phyloP scores from a whole-genome alignment of 768 basidiomycete genomes.

The Phlebiopsis gigantea region DNA sequence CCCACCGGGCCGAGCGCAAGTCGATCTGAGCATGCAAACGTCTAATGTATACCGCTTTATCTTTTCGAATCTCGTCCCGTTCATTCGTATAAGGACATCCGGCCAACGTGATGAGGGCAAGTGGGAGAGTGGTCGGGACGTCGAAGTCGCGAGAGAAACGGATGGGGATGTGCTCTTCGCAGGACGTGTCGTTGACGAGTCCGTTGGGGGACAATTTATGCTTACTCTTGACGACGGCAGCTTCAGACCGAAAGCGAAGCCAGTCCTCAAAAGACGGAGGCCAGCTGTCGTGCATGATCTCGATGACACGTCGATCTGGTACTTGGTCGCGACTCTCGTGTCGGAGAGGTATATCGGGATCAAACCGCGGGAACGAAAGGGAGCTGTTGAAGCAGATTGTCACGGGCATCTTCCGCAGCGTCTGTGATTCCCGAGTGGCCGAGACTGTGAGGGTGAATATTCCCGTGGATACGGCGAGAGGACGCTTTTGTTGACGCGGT shows the following conservation, averaged over 20 bases:
- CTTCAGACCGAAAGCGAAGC: background rate
- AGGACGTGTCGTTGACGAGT: no score
- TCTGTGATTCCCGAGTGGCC: background rate
- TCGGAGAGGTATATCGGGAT: slow-evolving; percentile 16
- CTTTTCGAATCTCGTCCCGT: background rate
- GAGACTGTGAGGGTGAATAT: background rate
- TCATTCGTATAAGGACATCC: background rate
- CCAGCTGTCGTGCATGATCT: slow-evolving; percentile 22
- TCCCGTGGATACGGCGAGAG: background rate
- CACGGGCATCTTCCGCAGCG: background rate
- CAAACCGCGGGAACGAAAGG: slow-evolving; percentile 14
- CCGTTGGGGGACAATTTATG: background rate
- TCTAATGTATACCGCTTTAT: no score
- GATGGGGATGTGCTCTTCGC: slow-evolving; percentile 3
- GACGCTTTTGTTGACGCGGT: background rate
- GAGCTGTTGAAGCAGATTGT: slow-evolving; percentile 5
- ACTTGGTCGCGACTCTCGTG: slow-evolving; percentile 24
- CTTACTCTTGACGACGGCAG: background rate
- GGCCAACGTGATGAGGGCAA: slow-evolving; percentile 11
- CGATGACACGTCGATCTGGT: slow-evolving; percentile 23
- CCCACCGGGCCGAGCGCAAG: background rate
- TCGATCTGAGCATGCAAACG: no score
- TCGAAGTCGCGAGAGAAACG: slow-evolving; percentile 9
- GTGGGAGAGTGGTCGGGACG: slow-evolving; percentile 10
- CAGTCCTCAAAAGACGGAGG: slow-evolving; percentile 16